Percentiles rank a stretch among this genome's conserved stretches.
These are phyloP conservation scores for Conringia planisiliqua DNA, from an alignment of 345 rosid species.

Conservation along the genomic window DNA sequence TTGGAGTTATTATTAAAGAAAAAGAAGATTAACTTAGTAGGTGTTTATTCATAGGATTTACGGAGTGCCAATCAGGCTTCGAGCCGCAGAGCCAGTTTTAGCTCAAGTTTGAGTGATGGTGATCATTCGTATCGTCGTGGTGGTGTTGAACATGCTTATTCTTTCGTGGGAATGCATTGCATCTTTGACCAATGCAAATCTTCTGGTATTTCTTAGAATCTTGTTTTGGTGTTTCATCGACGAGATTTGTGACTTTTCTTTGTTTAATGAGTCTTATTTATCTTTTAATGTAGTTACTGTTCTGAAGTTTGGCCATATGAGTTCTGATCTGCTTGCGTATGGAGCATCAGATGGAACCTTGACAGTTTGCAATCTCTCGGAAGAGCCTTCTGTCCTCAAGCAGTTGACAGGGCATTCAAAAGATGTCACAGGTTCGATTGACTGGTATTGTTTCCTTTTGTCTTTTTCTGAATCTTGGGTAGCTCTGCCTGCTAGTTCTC, in stretches of 20 bases:
- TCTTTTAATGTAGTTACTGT: conserved; percentile 68
- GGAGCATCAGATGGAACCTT: conserved; percentile 95
- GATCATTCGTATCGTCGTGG: conserved; percentile 52
- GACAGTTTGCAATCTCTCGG: conserved; percentile 73
- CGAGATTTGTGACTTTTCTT: not conserved
- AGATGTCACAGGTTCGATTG: conserved; percentile 98
- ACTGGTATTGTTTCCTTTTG: conserved; percentile 58
- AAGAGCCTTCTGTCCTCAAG: conserved; percentile 65
- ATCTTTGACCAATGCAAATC: conserved; percentile 96
- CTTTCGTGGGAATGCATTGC: conserved; percentile 97
- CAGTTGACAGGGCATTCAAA: conserved; percentile 71
- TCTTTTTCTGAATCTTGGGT: conserved; percentile 37
- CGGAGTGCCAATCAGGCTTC: conserved; percentile 57
- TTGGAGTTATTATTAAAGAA: not conserved
- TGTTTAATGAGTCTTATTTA: conserved; percentile 3
- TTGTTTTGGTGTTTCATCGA: conserved; percentile 14
- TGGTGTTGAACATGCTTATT: conserved; percentile 75
- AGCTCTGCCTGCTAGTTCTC: conserved; percentile 5
- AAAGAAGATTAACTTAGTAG: not conserved
- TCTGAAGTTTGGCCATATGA: conserved; percentile 92
- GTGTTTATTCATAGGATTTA: conserved; percentile 54
- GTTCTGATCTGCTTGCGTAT: conserved; percentile 92
- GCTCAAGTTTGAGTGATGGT: conserved; percentile 72
- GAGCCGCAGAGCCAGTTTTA: conserved; percentile 73
- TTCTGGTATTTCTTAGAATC: conserved; percentile 48